A percentile compares a stretch with the other conserved stretches of the same genome.
Evolutionary conservation across 306 rosid genomes (phyloP).

Genomic region (Cicer arietinum): DNA sequence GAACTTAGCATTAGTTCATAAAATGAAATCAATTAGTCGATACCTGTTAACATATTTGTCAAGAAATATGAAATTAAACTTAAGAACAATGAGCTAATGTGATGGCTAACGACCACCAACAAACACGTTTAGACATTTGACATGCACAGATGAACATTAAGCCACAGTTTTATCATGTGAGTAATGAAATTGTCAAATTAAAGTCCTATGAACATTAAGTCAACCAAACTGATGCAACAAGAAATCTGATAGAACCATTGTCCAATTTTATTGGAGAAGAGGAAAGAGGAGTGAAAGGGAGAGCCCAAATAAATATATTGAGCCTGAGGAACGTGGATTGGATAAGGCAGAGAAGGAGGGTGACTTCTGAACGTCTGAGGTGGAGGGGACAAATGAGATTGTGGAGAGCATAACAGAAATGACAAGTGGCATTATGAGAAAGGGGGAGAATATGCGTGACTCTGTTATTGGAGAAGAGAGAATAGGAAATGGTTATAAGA

Average conservation of each 20-base stretch:
- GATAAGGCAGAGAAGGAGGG: too few relatives aligned
- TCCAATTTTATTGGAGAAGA: too few relatives aligned
- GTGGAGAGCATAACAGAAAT: not conserved
- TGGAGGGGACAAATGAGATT: not conserved
- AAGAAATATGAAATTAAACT: not conserved
- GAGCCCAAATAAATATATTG: too few relatives aligned
- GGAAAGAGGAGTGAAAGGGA: too few relatives aligned
- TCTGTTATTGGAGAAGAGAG: not conserved
- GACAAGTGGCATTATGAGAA: not conserved
- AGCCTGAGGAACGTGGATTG: too few relatives aligned
- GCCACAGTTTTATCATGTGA: not conserved
- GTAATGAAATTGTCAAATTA: not conserved
- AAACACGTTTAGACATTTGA: not conserved
- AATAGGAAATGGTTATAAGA: not conserved
- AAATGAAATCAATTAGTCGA: not conserved
- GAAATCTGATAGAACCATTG: not conserved
- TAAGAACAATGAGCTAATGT: not conserved
- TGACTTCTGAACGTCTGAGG: not conserved
- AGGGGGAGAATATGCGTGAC: not conserved
- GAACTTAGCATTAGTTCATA: not conserved
- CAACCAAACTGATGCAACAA: slow-evolving; percentile 8
- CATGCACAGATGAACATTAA: too few relatives aligned
- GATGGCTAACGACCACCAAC: not conserved
- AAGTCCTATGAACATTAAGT: not conserved
- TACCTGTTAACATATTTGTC: not conserved